phyloP scores from a whole-genome alignment of 805 yeast species.

The Kodamaea kaohsiungensis region DNA sequence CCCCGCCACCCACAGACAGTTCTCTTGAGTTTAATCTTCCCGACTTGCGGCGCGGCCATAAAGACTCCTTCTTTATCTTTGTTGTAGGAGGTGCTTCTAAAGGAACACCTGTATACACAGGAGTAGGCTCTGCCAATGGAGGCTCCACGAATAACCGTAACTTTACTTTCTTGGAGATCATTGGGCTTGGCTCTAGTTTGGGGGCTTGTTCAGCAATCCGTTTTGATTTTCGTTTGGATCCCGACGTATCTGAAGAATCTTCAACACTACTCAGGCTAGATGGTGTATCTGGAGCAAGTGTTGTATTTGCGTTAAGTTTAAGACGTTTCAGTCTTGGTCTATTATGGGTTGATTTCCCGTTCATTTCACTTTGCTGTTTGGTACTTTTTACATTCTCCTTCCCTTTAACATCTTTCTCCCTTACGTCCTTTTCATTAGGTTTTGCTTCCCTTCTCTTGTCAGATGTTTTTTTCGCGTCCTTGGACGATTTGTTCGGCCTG shows the following conservation, averaged over 20 bases:
- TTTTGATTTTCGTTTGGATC: constrained; percentile 1
- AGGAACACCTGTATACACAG: constrained; percentile 72
- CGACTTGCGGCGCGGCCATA: constrained; percentile 45
- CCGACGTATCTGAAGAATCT: neutral
- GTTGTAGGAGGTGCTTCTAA: constrained; percentile 67
- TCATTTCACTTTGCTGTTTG: neutral
- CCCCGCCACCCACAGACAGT: constrained; percentile 18
- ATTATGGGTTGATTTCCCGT: neutral
- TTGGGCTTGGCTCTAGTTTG: constrained; percentile 5
- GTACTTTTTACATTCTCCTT: neutral
- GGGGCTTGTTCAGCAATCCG: constrained; percentile 1
- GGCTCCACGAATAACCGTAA: constrained; percentile 57
- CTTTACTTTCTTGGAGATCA: neutral
- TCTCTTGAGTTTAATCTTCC: constrained; percentile 13
- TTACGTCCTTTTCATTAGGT: neutral
- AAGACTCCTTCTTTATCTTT: constrained; percentile 55
- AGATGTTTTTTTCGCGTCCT: neutral
- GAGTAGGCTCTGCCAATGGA: constrained; percentile 50
- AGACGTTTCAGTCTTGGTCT: neutral
- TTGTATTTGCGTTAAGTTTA: neutral
- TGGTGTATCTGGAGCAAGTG: neutral
- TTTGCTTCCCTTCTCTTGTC: neutral
- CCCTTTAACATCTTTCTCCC: neutral
- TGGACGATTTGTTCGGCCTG: neutral
- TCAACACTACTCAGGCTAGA: neutral